These are phyloP conservation scores for Aspergillus nidulans DNA, from an alignment of 495 filamentous ascomycete species.

Conservation along the genomic window DNA sequence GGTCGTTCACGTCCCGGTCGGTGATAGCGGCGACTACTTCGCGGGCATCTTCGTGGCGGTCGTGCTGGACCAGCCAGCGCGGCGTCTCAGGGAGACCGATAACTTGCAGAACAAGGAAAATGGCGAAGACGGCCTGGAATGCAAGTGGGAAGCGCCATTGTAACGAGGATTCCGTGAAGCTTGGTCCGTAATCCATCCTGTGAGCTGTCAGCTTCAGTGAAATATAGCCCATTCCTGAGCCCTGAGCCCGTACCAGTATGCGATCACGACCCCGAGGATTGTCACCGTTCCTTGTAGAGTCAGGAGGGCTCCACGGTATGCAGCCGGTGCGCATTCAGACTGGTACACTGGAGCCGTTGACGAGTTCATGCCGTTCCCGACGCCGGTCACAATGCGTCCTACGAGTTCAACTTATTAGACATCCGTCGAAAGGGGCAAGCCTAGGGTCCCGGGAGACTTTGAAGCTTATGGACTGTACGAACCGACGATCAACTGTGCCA, in stretches of 20 bases:
- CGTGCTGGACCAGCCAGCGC: conserved; percentile 50
- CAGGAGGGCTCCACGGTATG: conserved; percentile 57
- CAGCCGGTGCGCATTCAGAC: conserved; percentile 51
- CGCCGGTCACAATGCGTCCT: conserved; percentile 39
- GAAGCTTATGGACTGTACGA: neutral
- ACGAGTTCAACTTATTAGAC: neutral
- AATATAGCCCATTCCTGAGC: too few species aligned
- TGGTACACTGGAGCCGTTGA: conserved; percentile 51
- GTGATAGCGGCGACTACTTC: conserved; percentile 22
- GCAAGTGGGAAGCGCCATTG: conserved; percentile 56
- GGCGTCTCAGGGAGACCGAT: conserved; percentile 60
- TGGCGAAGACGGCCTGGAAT: conserved; percentile 56
- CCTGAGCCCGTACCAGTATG: conserved; percentile 38
- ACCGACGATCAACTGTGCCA: conserved; percentile 47
- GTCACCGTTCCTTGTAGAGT: conserved; percentile 43
- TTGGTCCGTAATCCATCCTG: conserved; percentile 53
- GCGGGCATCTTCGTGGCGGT: conserved; percentile 46
- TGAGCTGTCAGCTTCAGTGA: conserved; percentile 11
- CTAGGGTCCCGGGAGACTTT: too few species aligned
- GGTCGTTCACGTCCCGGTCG: conserved; percentile 11
- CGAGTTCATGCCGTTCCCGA: conserved; percentile 50
- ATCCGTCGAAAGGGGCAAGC: too few species aligned
- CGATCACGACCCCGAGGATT: conserved; percentile 38
- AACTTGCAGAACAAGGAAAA: conserved; percentile 53
- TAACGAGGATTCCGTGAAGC: conserved; percentile 43